Evolutionary conservation across 2,329 filamentous ascomycete species (phyloP).

Genomic region (Cladorrhinum sp.): DNA sequence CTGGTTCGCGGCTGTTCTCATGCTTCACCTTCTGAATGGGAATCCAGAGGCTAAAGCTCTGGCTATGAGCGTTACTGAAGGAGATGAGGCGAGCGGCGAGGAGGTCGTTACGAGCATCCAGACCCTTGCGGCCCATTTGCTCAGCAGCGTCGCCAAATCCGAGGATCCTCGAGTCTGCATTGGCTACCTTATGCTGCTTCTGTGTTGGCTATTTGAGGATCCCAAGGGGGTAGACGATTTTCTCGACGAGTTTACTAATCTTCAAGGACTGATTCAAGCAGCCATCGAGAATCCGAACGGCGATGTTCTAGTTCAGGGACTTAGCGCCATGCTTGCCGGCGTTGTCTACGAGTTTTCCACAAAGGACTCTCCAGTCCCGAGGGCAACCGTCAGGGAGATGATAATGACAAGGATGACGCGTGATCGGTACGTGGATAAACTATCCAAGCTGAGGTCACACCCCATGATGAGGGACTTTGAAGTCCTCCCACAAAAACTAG

Average conservation of each 20-base stretch:
- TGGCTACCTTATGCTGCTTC: constrained; percentile 85
- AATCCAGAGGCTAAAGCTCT: constrained; percentile 74
- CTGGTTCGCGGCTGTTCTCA: constrained; percentile 85
- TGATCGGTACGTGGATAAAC: constrained; percentile 80
- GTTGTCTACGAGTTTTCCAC: constrained; percentile 96
- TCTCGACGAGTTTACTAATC: constrained; percentile 82
- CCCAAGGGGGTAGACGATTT: constrained; percentile 90
- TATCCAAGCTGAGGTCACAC: constrained; percentile 74
- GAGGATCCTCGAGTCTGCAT: constrained; percentile 78
- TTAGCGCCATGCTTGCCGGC: constrained; percentile 81
- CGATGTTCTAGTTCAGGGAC: constrained; percentile 70
- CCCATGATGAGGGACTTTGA: constrained; percentile 86
- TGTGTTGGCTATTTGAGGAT: constrained; percentile 89
- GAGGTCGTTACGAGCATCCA: constrained; percentile 95
- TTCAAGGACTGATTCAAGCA: constrained; percentile 80
- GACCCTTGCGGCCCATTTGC: constrained; percentile 79
- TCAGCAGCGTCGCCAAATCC: constrained; percentile 65
- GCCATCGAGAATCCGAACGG: constrained; percentile 61
- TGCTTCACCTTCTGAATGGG: constrained; percentile 82
- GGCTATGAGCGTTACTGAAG: constrained; percentile 81
- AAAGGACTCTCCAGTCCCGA: constrained; percentile 87
- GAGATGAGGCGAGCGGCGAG: constrained; percentile 83
- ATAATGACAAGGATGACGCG: constrained; percentile 74
- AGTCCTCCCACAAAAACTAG: constrained; percentile 68
- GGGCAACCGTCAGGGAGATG: constrained; percentile 75